Conservation (phyloP, 2,329 filamentous ascomycete genomes). For the Colletotrichum karsti region DNA sequence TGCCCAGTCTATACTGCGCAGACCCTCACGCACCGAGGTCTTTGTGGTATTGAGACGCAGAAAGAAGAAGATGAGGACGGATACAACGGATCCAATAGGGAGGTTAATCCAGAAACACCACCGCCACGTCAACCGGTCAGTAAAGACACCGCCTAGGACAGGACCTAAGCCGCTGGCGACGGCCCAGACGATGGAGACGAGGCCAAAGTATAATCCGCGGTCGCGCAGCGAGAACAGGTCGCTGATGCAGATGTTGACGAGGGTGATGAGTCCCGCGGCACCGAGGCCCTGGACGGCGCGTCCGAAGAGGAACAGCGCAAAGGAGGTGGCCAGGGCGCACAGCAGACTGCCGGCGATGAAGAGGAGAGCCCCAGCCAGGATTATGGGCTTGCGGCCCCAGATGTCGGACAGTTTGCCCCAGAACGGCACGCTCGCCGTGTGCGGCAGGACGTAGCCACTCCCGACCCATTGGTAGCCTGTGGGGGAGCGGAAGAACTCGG, state of each 20-base stretch:
- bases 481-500: slow-evolving; percentile 46
- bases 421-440: slow-evolving; percentile 39
- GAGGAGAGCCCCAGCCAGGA: slow-evolving; percentile 44
- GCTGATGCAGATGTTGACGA: slow-evolving; percentile 46
- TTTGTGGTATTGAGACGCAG: slow-evolving; percentile 75
- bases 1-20: slow-evolving; percentile 64
- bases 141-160: slow-evolving; percentile 52
- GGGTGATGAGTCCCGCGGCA: slow-evolving; percentile 55
- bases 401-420: slow-evolving; percentile 55
- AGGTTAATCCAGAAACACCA: slow-evolving; percentile 54
- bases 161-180: slow-evolving; percentile 52
- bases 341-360: slow-evolving; percentile 62
- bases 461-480: slow-evolving; percentile 53
- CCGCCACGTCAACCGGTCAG: slow-evolving; percentile 53
- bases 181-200: slow-evolving; percentile 48
- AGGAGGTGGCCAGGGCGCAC: slow-evolving; percentile 55
- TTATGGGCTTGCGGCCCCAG: slow-evolving; percentile 49
- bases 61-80: slow-evolving; percentile 38
- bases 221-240: slow-evolving; percentile 44
- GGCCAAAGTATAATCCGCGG: slow-evolving; percentile 40
- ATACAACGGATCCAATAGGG: slow-evolving; percentile 39
- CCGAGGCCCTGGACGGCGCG: slow-evolving; percentile 54
- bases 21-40: slow-evolving; percentile 68
- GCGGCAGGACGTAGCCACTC: slow-evolving; percentile 57
- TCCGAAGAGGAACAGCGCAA: slow-evolving; percentile 49